Evolutionary conservation across 768 basidiomycete species (phyloP).

Genomic region (Boletus tylopilopsis): DNA sequence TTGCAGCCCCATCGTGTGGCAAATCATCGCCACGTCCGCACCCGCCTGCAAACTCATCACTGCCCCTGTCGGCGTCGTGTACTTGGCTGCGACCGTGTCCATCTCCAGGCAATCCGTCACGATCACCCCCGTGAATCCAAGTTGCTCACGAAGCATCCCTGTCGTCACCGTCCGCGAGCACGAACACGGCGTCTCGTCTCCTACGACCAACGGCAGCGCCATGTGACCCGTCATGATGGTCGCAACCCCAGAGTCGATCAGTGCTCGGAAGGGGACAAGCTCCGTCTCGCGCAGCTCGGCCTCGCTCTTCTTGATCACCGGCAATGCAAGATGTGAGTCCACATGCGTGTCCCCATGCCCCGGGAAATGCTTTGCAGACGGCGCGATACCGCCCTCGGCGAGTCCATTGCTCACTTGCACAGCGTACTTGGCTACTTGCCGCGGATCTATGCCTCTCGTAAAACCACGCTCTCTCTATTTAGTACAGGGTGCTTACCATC

Average conservation of each 20-base stretch:
- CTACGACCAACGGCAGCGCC: conserved; percentile 55
- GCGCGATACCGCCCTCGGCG: conserved; percentile 46
- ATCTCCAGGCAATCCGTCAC: conserved; percentile 79
- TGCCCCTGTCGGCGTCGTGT: conserved; percentile 39
- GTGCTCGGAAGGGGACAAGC: conserved; percentile 53
- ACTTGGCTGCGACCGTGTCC: conserved; percentile 58
- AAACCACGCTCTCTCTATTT: not conserved
- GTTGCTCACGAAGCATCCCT: conserved; percentile 45
- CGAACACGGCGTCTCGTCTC: conserved; percentile 51
- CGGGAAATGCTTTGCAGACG: conserved; percentile 69
- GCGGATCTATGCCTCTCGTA: conserved; percentile 42
- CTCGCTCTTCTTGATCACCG: conserved; percentile 51
- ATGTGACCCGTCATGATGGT: conserved; percentile 76
- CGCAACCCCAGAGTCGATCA: conserved; percentile 41
- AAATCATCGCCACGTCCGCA: conserved; percentile 73
- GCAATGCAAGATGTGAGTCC: conserved; percentile 67
- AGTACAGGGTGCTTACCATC: conserved; percentile 43
- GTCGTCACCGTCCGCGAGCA: conserved; percentile 52
- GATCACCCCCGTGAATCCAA: conserved; percentile 55
- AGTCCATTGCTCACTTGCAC: conserved; percentile 48
- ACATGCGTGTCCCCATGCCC: conserved; percentile 72
- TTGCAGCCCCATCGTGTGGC: conserved; percentile 57
- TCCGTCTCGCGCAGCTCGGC: conserved; percentile 44
- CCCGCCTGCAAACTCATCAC: conserved; percentile 57
- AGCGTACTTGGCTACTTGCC: conserved; percentile 46